Conservation (phyloP, 306 rosid species). For the Castanospermum australe region DNA sequence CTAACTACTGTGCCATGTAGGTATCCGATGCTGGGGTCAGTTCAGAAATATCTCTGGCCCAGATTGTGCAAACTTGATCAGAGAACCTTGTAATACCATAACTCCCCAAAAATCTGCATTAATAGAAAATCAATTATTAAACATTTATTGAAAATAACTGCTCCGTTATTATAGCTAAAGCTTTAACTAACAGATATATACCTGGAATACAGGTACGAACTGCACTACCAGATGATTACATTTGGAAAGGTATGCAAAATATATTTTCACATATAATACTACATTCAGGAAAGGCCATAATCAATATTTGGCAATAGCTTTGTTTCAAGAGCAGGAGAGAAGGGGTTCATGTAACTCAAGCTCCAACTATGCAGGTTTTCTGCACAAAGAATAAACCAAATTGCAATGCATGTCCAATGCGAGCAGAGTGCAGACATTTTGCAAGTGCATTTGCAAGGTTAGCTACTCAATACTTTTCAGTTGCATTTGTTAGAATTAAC, state of each 20-base stretch:
- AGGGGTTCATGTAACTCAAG: background rate
- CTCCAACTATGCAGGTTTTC: slow-evolving; percentile 54
- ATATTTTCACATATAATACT: background rate
- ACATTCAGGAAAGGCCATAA: background rate
- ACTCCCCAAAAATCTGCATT: background rate
- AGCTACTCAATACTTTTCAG: background rate
- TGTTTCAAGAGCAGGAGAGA: background rate
- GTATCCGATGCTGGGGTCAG: slow-evolving; percentile 67
- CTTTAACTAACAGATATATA: slow-evolving; percentile 27
- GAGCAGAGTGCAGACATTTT: slow-evolving; percentile 79
- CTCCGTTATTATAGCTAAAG: background rate
- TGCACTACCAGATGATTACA: slow-evolving; percentile 77
- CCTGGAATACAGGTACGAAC: slow-evolving; percentile 69
- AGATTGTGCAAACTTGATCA: slow-evolving; percentile 78
- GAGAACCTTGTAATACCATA: slow-evolving; percentile 53
- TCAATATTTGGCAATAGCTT: background rate
- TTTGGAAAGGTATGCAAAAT: slow-evolving; percentile 57
- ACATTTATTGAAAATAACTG: background rate
- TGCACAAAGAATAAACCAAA: slow-evolving; percentile 75
- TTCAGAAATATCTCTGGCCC: slow-evolving; percentile 74
- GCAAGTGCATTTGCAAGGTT: slow-evolving; percentile 86
- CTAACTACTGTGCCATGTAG: slow-evolving; percentile 39
- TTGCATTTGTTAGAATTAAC: too few relatives aligned
- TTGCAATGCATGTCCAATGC: slow-evolving; percentile 80
- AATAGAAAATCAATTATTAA: background rate